phyloP scores from a whole-genome alignment of 1,284 basidiomycete genomes.

The Cryptococcus sp. region DNA sequence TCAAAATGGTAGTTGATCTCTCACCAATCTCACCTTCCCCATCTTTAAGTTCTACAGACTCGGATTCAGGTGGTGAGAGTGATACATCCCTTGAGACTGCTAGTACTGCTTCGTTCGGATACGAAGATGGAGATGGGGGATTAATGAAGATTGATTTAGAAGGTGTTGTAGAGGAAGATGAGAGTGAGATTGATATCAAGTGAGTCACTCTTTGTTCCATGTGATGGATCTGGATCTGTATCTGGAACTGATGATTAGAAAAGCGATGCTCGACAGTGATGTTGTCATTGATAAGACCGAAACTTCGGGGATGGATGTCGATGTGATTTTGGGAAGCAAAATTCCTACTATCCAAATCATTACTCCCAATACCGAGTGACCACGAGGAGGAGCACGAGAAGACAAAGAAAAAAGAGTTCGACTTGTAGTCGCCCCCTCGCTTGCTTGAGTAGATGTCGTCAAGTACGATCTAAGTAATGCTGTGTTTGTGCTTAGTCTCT shows the following conservation, averaged over 20 bases:
- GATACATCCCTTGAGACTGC: background rate
- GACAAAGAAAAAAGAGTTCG: too few species aligned
- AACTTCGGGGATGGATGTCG: background rate
- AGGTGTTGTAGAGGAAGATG: background rate
- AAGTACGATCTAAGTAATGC: too few species aligned
- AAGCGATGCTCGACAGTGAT: too few species aligned
- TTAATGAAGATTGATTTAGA: conserved; percentile 1
- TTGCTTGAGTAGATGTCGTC: too few species aligned
- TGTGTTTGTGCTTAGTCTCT: too few species aligned
- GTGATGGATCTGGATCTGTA: too few species aligned
- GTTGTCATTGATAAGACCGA: too few species aligned
- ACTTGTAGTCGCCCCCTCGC: too few species aligned
- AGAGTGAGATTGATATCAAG: background rate
- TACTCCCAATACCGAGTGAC: too few species aligned
- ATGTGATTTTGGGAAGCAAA: background rate
- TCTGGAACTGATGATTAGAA: too few species aligned
- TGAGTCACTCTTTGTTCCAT: too few species aligned
- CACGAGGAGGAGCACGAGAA: too few species aligned
- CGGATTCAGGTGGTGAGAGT: background rate
- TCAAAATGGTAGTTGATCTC: background rate
- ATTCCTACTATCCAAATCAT: background rate
- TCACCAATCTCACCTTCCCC: background rate
- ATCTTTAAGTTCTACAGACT: background rate
- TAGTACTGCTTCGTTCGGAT: background rate
- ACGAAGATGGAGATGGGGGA: background rate